phyloP scores from a whole-genome alignment of 495 filamentous ascomycete genomes.

The Podospora comata region DNA sequence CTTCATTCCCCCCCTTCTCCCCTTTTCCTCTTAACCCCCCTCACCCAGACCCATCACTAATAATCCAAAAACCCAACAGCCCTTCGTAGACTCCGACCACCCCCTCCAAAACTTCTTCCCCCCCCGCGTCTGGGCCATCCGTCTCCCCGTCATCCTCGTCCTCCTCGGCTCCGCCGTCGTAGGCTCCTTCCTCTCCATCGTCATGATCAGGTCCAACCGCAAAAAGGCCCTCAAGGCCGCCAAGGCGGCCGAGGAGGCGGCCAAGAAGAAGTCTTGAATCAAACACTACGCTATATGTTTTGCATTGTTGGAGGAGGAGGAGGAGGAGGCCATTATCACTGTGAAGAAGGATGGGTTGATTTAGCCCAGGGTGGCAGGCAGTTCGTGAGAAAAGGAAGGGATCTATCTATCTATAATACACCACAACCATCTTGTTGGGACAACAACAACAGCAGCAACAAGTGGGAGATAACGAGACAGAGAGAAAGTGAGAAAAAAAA shows the following conservation, averaged over 20 bases:
- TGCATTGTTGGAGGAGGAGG: background rate
- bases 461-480: no score
- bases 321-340: no score
- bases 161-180: conserved; percentile 91
- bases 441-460: no score
- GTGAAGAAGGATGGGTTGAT: no score
- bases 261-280: conserved; percentile 53
- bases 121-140: conserved; percentile 96
- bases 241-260: conserved; percentile 63
- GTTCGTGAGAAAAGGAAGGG: no score
- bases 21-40: background rate
- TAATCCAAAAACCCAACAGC: conserved; percentile 50
- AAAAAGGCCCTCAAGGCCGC: conserved; percentile 95
- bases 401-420: no score
- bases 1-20: conserved; percentile 1
- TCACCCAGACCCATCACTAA: background rate
- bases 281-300: background rate
- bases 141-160: conserved; percentile 94
- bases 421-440: no score
- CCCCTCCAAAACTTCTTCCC: conserved; percentile 94
- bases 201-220: conserved; percentile 98
- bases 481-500: background rate
- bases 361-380: no score
- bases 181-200: conserved; percentile 89
- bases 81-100: conserved; percentile 93